A percentile compares a stretch with the other conserved stretches of the same genome.
These are phyloP conservation scores for Drosera spatulata DNA, from an alignment of 179 eudicot genomes.

Conservation along the genomic window DNA sequence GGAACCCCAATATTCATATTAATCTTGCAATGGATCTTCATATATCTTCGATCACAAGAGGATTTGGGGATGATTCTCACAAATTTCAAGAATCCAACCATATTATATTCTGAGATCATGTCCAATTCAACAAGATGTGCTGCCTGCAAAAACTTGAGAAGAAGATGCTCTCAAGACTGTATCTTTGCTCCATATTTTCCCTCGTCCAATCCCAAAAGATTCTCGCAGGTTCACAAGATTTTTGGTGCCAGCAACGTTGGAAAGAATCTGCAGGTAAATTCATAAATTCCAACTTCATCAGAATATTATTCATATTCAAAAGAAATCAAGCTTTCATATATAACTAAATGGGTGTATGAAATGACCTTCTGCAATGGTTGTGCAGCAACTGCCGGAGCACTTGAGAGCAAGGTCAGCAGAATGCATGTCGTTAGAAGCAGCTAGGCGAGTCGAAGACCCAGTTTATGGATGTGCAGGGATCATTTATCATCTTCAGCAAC, in stretches of 20 bases:
- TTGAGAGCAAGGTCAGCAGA: slow-evolving; percentile 26
- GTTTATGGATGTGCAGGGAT: slow-evolving; percentile 33
- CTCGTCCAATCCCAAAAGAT: slow-evolving; percentile 28
- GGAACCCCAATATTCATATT: slow-evolving; percentile 7
- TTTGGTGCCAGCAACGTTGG: slow-evolving; percentile 44
- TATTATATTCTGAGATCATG: slow-evolving; percentile 12
- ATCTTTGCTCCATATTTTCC: slow-evolving; percentile 35
- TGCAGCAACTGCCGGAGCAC: slow-evolving; percentile 17
- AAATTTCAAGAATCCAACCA: slow-evolving; percentile 8
- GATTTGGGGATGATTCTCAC: background rate
- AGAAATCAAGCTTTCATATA: background rate
- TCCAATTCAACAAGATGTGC: slow-evolving; percentile 38
- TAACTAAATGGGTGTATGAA: too few species aligned
- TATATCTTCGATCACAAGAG: background rate
- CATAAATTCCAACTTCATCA: background rate
- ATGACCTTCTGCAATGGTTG: background rate
- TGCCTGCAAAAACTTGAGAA: slow-evolving; percentile 43
- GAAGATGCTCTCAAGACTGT: slow-evolving; percentile 41
- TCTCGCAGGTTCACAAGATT: slow-evolving; percentile 34
- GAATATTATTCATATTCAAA: background rate
- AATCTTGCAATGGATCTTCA: background rate
- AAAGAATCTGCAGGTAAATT: slow-evolving; percentile 32
- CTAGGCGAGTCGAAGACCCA: slow-evolving; percentile 24
- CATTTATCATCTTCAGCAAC: slow-evolving; percentile 23
- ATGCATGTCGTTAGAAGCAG: slow-evolving; percentile 32